Evolutionary conservation across 2,329 filamentous ascomycete species (phyloP), one percentile per base, ranked within the genome.

Genomic region (Tolypocladium album): DNA sequence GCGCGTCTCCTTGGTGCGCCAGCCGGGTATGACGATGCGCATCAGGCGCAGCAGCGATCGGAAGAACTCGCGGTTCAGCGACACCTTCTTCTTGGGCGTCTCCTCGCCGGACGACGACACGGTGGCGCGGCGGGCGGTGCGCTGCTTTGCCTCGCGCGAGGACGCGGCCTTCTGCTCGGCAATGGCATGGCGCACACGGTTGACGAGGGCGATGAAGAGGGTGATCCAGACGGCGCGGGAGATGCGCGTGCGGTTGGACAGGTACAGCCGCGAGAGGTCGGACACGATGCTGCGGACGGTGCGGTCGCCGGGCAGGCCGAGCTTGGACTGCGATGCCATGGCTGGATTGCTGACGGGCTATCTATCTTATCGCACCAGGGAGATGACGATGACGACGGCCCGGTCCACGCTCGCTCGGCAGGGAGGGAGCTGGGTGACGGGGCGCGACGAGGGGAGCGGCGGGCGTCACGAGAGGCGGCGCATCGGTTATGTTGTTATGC

Each of bases 121-220:
- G 68, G 74, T 82, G 69, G 70, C 85, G 73, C 71, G 69, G 68
- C 73, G 75, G 39, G 75, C 72, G 39, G 72, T 72, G 64, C 80
- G 77, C 67, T 79, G 75, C 65, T 85, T 83, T 7, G 85, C 83
- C 61, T 89, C 86, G 63, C 88, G 84, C 58, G 79, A 79, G 1
- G 89, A 88, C 2, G 91, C 90, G 20, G 90, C 89, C 73, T 96
- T 96, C 73, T 97, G 94, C 72, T 97, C 92, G 61, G 89, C 87
- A 70, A 97, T 88, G 67, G 93, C 92, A 82, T 91, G 87, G 67
- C 92, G 91, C 59, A 97, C 87, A 68, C 94, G 91, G 73, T 96
- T 92, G 62, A 88, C 80, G 62, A 96, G 84, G 56, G 90, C 86
- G 66, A 93, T 77, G 67, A 93, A 85, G 66, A 97, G 82, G 36